Evolutionary conservation across 345 rosid genomes (phyloP).

Genomic region (Acer saccharum): DNA sequence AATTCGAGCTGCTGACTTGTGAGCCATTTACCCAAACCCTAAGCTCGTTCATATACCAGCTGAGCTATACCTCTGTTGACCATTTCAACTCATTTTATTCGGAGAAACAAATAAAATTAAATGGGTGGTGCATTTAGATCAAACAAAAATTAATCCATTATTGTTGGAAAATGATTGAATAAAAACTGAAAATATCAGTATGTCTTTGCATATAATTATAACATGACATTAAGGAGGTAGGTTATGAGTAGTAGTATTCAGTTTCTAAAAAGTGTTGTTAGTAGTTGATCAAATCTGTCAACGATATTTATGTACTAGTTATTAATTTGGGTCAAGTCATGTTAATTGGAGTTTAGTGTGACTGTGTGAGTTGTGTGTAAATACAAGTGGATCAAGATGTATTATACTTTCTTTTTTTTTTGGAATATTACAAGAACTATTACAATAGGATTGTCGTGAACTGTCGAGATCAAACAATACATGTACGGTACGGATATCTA

Average conservation of each 20-base stretch:
- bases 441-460: too few species aligned
- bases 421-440: too few species aligned
- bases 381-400: neutral
- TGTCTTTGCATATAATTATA: neutral
- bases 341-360: neutral
- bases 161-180: neutral
- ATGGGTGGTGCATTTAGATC: neutral
- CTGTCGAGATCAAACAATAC: too few species aligned
- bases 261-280: neutral
- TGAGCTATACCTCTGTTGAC: too few species aligned
- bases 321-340: neutral
- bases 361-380: neutral
- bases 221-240: neutral
- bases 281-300: neutral
- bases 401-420: neutral
- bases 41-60: too few species aligned
- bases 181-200: constrained; percentile 2
- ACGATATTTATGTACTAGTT: neutral
- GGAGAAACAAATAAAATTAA: neutral
- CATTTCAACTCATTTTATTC: neutral
- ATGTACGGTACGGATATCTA: too few species aligned
- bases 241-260: neutral
- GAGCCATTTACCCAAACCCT: too few species aligned
- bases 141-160: neutral
- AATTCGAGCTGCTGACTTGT: too few species aligned